Evolutionary conservation across 371 early-diverging fungal genomes (phyloP).

Genomic region (Furculomyces boomerangus): DNA sequence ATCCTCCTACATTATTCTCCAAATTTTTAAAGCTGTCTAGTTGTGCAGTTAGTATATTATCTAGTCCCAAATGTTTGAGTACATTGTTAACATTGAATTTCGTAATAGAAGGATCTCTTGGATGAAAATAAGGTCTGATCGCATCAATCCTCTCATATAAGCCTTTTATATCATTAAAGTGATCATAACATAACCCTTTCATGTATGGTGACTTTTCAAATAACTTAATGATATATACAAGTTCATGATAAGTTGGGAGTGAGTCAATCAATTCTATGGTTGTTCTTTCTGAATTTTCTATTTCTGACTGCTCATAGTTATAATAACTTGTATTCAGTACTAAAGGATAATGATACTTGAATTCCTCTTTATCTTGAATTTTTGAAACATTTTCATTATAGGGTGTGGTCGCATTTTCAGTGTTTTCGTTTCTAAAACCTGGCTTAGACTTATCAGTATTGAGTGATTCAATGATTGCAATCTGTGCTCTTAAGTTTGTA

Average conservation of each 20-base stretch:
- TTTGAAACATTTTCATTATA: no score
- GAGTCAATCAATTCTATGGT: slow-evolving; percentile 10
- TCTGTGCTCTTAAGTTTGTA: not conserved
- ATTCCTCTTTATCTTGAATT: no score
- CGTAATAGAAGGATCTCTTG: slow-evolving; percentile 23
- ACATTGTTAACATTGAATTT: not conserved
- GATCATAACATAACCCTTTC: slow-evolving; percentile 20
- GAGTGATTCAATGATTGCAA: not conserved
- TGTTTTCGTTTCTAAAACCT: not conserved
- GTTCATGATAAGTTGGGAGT: slow-evolving; percentile 12
- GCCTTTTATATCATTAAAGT: slow-evolving; percentile 21
- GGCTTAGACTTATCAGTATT: not conserved
- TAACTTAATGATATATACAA: not conserved
- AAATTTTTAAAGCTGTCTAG: no score
- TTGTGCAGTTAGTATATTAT: no score
- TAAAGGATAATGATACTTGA: not conserved
- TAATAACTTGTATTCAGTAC: not conserved
- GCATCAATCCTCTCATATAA: slow-evolving; percentile 33
- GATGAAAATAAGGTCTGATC: slow-evolving; percentile 9
- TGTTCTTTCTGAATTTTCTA: slow-evolving; percentile 3
- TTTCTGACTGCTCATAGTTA: no score
- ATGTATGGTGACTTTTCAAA: slow-evolving; percentile 28
- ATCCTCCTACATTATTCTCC: no score
- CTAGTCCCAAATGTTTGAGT: not conserved
- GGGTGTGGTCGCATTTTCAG: not conserved